Base-by-base conservation (phyloP, 2,329 filamentous ascomycete genomes). In the Pseudogymnoascus destructans region DNA sequence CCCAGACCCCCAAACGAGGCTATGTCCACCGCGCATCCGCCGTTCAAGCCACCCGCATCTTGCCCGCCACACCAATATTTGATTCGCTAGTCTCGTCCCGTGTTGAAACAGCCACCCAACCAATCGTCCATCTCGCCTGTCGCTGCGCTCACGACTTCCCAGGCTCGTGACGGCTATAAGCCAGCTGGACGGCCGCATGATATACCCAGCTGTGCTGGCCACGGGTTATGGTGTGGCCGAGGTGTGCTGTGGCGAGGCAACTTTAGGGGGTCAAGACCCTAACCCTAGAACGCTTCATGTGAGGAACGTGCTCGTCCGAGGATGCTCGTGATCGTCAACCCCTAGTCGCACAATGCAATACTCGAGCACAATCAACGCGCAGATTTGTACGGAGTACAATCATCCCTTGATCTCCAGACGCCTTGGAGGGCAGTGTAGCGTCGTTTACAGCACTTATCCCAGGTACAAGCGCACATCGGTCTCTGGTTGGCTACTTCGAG, bases 41-140 rank as follows among this genome's bases (percentile, higher is more conserved):
- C 46, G 25, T 13, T 52, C 46, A 52, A 52, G 46, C 46, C 46
- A 52, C 46, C 46, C 46, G 46, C 46, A 23, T 52, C 46, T 5
- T 52, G 25, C 46, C 46, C 46, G 46, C 46, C 46, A 52, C 46
- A 52, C 25, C 46, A 52, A 52, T 52, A 52, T 19, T 52, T 52
- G 46, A 52, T 52, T 52, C 46, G 46, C 46, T 52, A 52, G 46
- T 25, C 25, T 52, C 15, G 46, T 32, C 25, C 25, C 25, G 25
- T 6, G 25, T 3, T 52, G 46, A 52, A 52, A 52, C 46, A 52
- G 10, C 46, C 46, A 30, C 25, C 46, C 46, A 52, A 52, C 46
- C 46, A 32, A 52, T 32, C 46, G 46, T 19, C 46, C 46, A 52
- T 52, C 25, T 25, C 25, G 46, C 46, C 46, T 30, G 46, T 52